Evolutionary conservation across 108 stramenopile genomes (phyloP).

Genomic region (Chaetoceros muelleri): DNA sequence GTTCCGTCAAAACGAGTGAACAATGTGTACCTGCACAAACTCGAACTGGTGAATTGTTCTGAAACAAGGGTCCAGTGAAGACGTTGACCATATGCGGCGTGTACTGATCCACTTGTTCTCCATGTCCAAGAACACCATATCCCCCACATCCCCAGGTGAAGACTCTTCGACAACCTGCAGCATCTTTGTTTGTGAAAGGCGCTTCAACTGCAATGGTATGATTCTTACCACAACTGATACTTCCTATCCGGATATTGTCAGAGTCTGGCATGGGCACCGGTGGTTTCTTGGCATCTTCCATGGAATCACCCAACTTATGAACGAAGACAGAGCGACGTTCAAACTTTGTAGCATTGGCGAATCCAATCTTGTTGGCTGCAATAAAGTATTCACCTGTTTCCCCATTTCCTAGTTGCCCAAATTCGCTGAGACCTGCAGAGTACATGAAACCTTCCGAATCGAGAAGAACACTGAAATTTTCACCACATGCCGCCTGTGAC

Average conservation of each 20-base stretch:
- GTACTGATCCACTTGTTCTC: slow-evolving; percentile 74
- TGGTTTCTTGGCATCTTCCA: slow-evolving; percentile 20
- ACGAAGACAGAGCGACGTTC: slow-evolving; percentile 36
- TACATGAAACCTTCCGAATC: slow-evolving; percentile 61
- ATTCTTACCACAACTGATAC: slow-evolving; percentile 72
- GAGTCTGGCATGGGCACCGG: slow-evolving; percentile 25
- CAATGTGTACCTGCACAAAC: slow-evolving; percentile 57
- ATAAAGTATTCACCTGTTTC: slow-evolving; percentile 86
- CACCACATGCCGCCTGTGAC: slow-evolving; percentile 57
- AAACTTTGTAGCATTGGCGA: slow-evolving; percentile 62
- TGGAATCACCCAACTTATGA: slow-evolving; percentile 25
- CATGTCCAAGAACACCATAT: slow-evolving; percentile 83
- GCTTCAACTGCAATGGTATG: slow-evolving; percentile 78
- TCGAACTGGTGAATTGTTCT: slow-evolving; percentile 28
- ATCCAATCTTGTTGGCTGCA: slow-evolving; percentile 65
- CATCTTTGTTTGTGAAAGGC: slow-evolving; percentile 8
- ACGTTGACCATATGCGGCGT: slow-evolving; percentile 46
- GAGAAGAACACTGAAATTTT: slow-evolving; percentile 72
- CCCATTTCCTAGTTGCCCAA: slow-evolving; percentile 79
- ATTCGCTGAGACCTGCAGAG: slow-evolving; percentile 69
- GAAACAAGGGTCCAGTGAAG: slow-evolving; percentile 36
- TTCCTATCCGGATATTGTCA: slow-evolving; percentile 33
- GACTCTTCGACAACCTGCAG: slow-evolving; percentile 30
- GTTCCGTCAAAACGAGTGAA: slow-evolving; percentile 45
- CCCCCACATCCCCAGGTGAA: slow-evolving; percentile 82